Base-by-base conservation (phyloP, 768 basidiomycete genomes). In the Tricholoma saponaceum region DNA sequence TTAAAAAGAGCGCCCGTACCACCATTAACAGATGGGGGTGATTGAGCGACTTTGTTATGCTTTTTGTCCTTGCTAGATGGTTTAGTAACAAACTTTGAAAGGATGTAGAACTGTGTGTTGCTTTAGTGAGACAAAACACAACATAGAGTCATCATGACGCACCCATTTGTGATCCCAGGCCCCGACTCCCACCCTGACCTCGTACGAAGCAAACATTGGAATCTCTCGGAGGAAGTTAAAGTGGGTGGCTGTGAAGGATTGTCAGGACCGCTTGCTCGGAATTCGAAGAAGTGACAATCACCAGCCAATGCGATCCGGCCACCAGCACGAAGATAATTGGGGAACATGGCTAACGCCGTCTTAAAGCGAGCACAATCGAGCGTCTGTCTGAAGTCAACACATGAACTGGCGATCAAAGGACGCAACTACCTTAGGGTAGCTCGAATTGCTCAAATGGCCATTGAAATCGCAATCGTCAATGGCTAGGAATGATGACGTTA, bases 131-230 rank as follows among this genome's bases (percentile, higher is more conserved):
- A 22, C 33, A 33, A 39, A 23, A 0, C 6, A 33, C 47, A 20
- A 28, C 5, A 6, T 9, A 8, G 18, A 3, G 49, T 41, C 14
- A 35, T 4, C 20, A 13, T 37, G 32, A 41, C 53, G 10, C 18
- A 70, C 89, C 89, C 89, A 91, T 81, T 92, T 92, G 32, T 84
- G 72, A 53, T 90, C 89, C 90, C 90, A 92, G 5, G 79, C 72
- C 10, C 73, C 84, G 2, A 89, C 69, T 22, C 67, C 74, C 10
- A 81, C 65, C 39, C 84, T 75, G 9, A 90, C 76, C 70, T 91
- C 86, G 60, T 87, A 91, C 1, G 70, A 68, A 8, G 77, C 65
- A 6, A 88, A 69, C 53, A 86, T 82, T 0, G 86, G 80, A 22
- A 92, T 89, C 69, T 92, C 90, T 14, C 80, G 80, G 44, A 89